Conservation (phyloP, 257 asterid species). For the Eucommia ulmoides region DNA sequence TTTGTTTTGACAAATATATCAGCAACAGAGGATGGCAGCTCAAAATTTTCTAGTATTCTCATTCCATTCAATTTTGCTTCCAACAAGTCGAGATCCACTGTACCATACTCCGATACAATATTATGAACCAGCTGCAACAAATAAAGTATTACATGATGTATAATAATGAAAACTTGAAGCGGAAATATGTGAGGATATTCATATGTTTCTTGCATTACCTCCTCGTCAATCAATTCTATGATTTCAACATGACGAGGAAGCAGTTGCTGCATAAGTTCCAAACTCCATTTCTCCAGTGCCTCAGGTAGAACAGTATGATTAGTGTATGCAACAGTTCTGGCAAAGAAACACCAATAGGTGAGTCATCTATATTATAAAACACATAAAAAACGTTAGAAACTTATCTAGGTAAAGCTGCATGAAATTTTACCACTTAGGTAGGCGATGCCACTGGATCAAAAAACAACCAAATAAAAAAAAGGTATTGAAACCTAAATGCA, state of each 20-base stretch:
- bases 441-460: neutral
- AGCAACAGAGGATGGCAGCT: constrained; percentile 45
- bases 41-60: constrained; percentile 77
- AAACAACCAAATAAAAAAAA: neutral
- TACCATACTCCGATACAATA: constrained; percentile 49
- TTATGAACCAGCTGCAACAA: constrained; percentile 58
- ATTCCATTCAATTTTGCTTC: constrained; percentile 41
- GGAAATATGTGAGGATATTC: constrained; percentile 7
- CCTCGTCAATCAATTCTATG: constrained; percentile 66
- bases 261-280: constrained; percentile 59
- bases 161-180: no score
- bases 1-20: constrained; percentile 29
- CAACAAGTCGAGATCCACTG: constrained; percentile 39
- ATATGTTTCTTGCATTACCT: constrained; percentile 29
- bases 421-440: no score
- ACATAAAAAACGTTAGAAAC: no score
- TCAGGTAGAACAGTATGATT: constrained; percentile 89
- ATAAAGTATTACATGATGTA: neutral
- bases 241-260: constrained; percentile 87
- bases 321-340: constrained; percentile 85
- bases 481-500: neutral
- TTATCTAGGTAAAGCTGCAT: no score
- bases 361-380: neutral
- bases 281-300: constrained; percentile 91
- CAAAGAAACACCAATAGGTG: neutral